Evolutionary conservation across 2,329 filamentous ascomycete genomes (phyloP), one percentile per base, ranked within the genome.

Genomic region (Apiospora kogelbergensis): DNA sequence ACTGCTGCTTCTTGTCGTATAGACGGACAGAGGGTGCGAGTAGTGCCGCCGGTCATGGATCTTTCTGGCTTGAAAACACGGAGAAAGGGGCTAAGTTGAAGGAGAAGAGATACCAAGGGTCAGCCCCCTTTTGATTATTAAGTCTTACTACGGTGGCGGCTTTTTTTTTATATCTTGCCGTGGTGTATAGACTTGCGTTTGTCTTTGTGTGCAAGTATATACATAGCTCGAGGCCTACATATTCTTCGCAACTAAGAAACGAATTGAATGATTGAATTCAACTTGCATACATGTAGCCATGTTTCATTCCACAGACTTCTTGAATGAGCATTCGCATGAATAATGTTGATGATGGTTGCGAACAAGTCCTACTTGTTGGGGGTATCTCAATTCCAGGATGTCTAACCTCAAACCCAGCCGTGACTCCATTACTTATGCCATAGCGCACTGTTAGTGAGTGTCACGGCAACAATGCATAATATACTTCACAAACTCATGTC

Each of bases 331-430:
- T 37, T 37, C 30, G 37, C 20, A 15, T 42, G 5, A 13, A 15
- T 13, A 11, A 42, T 15, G 11, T 42, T 42, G 40, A 42, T 15
- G 40, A 42, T 33, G 26, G 17, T 57, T 60, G 17, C n/a, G 7
- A 30, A n/a, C 20, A 37, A 60, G 53, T 37, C 30, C 30, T 60
- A n/a, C 30, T 60, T 10, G 7, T 40, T 15, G 30, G 46, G 53
- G 53, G 53, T 60, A 60, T 60, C 53, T 60, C 53, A 60, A 60
- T 60, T 60, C 53, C 53, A 60, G 20, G 37, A 30, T n/a, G 26
- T 17, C 30, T 22, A 22, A n/a, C 30, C 30, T 30, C 20, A 22
- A 4, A 9, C 53, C 53, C 17, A 20, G 20, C 53, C 30, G 7
- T 22, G 40, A 60, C 48, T 60, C 53, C 53, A 15, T 48, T 24